These are phyloP conservation scores for Salix suchowensis DNA, from an alignment of 345 rosid genomes.

Conservation along the genomic window DNA sequence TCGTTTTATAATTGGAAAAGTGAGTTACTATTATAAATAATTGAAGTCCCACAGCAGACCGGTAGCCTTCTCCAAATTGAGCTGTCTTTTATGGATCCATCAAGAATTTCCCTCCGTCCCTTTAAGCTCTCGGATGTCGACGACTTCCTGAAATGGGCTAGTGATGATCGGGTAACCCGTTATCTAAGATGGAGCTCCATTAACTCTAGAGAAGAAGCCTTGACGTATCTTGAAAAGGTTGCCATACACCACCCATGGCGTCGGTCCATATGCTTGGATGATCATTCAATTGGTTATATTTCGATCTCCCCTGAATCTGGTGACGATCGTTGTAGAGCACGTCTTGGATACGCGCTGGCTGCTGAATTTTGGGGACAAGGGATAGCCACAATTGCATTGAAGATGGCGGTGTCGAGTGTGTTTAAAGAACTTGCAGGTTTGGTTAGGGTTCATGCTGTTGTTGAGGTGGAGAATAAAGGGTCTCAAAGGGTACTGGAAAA, in stretches of 20 bases:
- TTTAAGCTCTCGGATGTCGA: constrained; percentile 42
- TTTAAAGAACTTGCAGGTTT: constrained; percentile 32
- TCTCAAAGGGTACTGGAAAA: constrained; percentile 64
- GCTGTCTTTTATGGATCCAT: background rate
- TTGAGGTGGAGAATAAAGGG: constrained; percentile 44
- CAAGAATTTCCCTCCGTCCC: constrained; percentile 44
- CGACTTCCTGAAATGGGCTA: constrained; percentile 46
- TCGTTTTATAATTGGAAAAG: too few species aligned
- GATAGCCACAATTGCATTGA: constrained; percentile 33
- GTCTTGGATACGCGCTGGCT: constrained; percentile 34
- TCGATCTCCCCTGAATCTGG: constrained; percentile 34
- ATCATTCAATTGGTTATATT: constrained; percentile 38
- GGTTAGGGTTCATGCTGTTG: constrained; percentile 57
- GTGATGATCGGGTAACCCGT: constrained; percentile 41
- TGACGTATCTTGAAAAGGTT: constrained; percentile 21
- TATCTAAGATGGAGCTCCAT: constrained; percentile 41
- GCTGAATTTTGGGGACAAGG: constrained; percentile 45
- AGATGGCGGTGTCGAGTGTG: constrained; percentile 28
- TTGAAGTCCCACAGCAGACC: too few species aligned
- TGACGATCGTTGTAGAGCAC: constrained; percentile 36
- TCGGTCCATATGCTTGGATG: constrained; percentile 44
- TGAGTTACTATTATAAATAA: too few species aligned
- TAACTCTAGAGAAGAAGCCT: constrained; percentile 38
- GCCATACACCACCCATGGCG: constrained; percentile 45
- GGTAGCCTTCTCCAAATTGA: background rate